These are phyloP conservation scores for Neurospora hispaniola DNA, from an alignment of 495 filamentous ascomycete genomes.

Conservation along the genomic window DNA sequence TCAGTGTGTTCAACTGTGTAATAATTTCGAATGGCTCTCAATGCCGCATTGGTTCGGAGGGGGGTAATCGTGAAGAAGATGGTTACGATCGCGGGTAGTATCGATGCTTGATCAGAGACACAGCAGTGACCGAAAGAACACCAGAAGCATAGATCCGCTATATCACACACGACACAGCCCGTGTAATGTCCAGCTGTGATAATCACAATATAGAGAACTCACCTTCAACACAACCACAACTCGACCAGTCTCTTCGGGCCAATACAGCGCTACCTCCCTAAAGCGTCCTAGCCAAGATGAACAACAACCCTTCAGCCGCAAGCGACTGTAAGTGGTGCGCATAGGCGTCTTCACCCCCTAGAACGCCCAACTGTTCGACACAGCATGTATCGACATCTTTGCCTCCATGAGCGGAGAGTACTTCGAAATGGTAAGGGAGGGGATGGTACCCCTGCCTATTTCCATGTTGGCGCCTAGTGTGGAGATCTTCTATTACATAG, in stretches of 20 bases:
- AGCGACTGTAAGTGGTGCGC: conserved; percentile 11
- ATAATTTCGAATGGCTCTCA: background rate
- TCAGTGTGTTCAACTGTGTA: background rate
- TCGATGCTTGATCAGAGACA: background rate
- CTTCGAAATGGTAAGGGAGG: conserved; percentile 13
- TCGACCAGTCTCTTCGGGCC: background rate
- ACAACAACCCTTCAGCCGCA: background rate
- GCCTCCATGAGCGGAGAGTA: conserved; percentile 37
- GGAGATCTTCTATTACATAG: conserved; percentile 22
- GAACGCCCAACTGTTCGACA: conserved; percentile 38
- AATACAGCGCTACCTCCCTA: background rate
- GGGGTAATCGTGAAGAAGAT: background rate
- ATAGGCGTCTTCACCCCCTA: conserved; percentile 38
- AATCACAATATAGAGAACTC: background rate
- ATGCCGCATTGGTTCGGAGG: background rate
- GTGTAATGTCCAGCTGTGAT: background rate
- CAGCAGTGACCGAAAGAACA: background rate
- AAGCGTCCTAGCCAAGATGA: background rate
- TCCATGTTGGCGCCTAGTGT: conserved; percentile 28
- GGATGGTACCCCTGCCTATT: conserved; percentile 24
- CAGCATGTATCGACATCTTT: conserved; percentile 39
- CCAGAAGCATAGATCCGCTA: background rate
- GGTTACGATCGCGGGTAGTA: background rate
- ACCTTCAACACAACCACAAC: background rate
- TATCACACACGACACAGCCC: background rate